Percentiles rank a stretch among this genome's conserved stretches.
Evolutionary conservation across 345 rosid species (phyloP).

Genomic region (Draba incana): DNA sequence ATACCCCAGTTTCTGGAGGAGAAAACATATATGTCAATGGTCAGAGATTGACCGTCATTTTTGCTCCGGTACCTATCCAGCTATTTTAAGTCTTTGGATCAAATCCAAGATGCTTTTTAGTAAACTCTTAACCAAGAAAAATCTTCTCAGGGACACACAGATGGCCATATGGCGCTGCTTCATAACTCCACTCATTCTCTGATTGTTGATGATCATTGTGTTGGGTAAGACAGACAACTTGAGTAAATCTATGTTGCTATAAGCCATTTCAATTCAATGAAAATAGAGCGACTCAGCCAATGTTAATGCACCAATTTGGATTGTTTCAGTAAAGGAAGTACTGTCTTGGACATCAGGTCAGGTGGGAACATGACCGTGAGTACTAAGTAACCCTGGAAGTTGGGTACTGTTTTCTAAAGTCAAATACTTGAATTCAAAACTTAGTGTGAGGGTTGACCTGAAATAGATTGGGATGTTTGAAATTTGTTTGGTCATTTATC

Average conservation of each 20-base stretch:
- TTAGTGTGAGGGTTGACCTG: slow-evolving; percentile 8
- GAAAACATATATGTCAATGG: slow-evolving; percentile 82
- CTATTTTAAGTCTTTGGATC: too few species aligned
- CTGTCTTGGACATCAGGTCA: slow-evolving; percentile 62
- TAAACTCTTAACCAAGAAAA: slow-evolving; percentile 24
- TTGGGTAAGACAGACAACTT: slow-evolving; percentile 68
- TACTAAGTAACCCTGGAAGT: slow-evolving; percentile 18
- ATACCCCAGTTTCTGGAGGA: slow-evolving; percentile 67
- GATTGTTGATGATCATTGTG: slow-evolving; percentile 89
- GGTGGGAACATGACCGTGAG: slow-evolving; percentile 83
- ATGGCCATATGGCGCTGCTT: slow-evolving; percentile 82
- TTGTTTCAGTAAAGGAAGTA: slow-evolving; percentile 80
- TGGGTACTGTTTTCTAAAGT: slow-evolving; percentile 10
- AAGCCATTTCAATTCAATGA: background rate
- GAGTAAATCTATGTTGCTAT: background rate
- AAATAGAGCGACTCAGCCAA: too few species aligned
- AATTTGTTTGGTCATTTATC: background rate
- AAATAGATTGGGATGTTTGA: background rate
- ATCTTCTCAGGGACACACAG: slow-evolving; percentile 80
- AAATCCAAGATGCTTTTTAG: background rate
- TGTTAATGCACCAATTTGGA: slow-evolving; percentile 18
- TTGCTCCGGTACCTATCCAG: slow-evolving; percentile 64
- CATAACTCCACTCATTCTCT: slow-evolving; percentile 66
- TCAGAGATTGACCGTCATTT: slow-evolving; percentile 62
- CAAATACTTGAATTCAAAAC: background rate